Evolutionary conservation across 2,329 filamentous ascomycete genomes (phyloP), one percentile per base, ranked within the genome.

Genomic region (Fusarium pseudoanthophilum): DNA sequence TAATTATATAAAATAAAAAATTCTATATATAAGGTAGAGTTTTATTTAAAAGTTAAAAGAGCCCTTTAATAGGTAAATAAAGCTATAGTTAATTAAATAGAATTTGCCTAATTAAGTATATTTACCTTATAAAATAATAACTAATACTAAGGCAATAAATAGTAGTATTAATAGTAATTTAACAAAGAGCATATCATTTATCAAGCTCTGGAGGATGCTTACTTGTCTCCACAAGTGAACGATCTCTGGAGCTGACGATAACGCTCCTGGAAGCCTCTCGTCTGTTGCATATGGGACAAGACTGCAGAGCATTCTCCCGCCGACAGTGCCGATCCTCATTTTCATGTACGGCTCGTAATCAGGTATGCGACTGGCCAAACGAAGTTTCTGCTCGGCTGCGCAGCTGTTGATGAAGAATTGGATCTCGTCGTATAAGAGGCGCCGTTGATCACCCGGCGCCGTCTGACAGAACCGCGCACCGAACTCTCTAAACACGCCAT

Each of bases 271-370:
- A 14, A 76, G 53, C 16, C 63, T 42, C 34, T 68, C 63, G 3
- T 62, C 26, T 11, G 49, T 72, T 40, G 75, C 78, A 51, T 72
- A 78, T 51, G 79, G 77, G 26, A 80, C 68, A 32, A 82, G 72
- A 21, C 75, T 74, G 45, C 74, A 78, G 24, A 82, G 66, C 26
- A 71, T 65, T 30, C 72, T 72, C 30, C 75, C 77, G 11, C 59
- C 80, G 7, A 78, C 58, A 18, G 80, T 82, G 16, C 75, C 75
- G 11, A 77, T 55, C 5, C 80, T 78, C 26, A 82, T 43, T 13
- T 64, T 60, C 64, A 80, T 79, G 69, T 81, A 82, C 4, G 72
- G 71, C 18, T 77, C 73, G 37, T 78, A 79, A 45, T 69, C 55
- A 1, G 79, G 80, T 7, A 81, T 61, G 4, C 28, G 48, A 18